A percentile compares a stretch with the other conserved stretches of the same genome.
Evolutionary conservation across 331 rosid genomes (phyloP).

Genomic region (Ulmus americana): DNA sequence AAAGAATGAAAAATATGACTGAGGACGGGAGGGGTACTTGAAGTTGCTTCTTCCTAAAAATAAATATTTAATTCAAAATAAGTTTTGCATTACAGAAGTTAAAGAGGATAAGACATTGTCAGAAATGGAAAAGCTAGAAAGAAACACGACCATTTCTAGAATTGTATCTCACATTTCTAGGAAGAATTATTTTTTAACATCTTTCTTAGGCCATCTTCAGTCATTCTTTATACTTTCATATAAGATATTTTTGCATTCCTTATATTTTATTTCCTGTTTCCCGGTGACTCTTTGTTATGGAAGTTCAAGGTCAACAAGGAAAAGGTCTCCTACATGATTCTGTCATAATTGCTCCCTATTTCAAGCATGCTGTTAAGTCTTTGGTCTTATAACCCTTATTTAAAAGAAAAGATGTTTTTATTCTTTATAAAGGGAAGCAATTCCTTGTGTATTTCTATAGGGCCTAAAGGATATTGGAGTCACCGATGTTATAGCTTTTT

Average conservation of each 20-base stretch:
- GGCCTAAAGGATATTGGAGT: not conserved
- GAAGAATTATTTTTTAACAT: no score
- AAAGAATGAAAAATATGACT: not conserved
- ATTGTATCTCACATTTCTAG: not conserved
- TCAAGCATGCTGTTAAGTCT: no score
- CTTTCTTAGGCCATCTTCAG: no score
- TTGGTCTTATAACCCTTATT: not conserved
- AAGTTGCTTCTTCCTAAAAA: no score
- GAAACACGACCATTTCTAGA: not conserved
- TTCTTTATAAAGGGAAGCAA: not conserved
- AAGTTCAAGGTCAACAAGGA: not conserved
- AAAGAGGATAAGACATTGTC: no score
- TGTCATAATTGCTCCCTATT: not conserved
- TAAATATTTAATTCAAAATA: no score
- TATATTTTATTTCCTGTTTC: not conserved
- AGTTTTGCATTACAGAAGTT: no score
- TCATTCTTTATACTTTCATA: not conserved
- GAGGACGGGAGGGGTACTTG: not conserved
- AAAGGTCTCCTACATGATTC: not conserved
- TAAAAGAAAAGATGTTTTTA: not conserved
- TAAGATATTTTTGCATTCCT: not conserved
- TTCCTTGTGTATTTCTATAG: not conserved
- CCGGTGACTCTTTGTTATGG: not conserved
- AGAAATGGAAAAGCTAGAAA: not conserved
- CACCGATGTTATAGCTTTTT: not conserved